A percentile compares a stretch with the other conserved stretches of the same genome.
These are phyloP conservation scores for Calonectria pauciramosa DNA, from an alignment of 2,329 filamentous ascomycete species.

Conservation along the genomic window DNA sequence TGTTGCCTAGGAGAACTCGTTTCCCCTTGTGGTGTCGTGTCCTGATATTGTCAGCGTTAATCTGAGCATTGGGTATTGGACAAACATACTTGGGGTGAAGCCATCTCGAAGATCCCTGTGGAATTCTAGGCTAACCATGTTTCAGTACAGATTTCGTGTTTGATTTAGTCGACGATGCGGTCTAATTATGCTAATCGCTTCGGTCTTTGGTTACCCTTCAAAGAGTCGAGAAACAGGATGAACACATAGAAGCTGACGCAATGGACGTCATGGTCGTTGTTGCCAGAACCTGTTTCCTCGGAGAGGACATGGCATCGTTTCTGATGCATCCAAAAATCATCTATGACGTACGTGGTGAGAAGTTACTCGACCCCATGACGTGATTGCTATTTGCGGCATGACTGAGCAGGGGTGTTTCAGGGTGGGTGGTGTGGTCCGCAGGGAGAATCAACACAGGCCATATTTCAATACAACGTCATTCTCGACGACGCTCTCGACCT, in stretches of 20 bases:
- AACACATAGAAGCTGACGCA: constrained; percentile 40
- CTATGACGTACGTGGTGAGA: constrained; percentile 32
- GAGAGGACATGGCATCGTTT: constrained; percentile 12
- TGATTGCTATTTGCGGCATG: constrained; percentile 5
- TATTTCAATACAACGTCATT: constrained; percentile 38
- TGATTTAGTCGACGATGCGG: background rate
- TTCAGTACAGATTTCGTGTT: background rate
- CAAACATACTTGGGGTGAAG: constrained; percentile 39
- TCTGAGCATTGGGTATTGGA: too few relatives aligned
- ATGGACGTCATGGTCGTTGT: constrained; percentile 40
- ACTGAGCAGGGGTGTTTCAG: constrained; percentile 17
- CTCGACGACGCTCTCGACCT: background rate
- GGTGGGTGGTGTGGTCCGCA: constrained; percentile 4
- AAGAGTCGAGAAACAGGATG: constrained; percentile 40
- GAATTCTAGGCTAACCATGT: background rate
- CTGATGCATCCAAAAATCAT: constrained; percentile 13
- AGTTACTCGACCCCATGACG: constrained; percentile 5
- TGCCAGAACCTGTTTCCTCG: constrained; percentile 41
- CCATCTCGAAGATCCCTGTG: constrained; percentile 25
- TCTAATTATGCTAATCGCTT: constrained; percentile 16
- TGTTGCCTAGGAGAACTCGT: constrained; percentile 24
- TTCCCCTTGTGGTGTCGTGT: constrained; percentile 25
- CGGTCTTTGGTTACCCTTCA: constrained; percentile 40
- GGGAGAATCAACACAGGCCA: constrained; percentile 6
- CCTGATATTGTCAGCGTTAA: constrained; percentile 31